These are phyloP conservation scores for Nakazawaea wickerhamii DNA, from an alignment of 805 yeast species.

Conservation along the genomic window DNA sequence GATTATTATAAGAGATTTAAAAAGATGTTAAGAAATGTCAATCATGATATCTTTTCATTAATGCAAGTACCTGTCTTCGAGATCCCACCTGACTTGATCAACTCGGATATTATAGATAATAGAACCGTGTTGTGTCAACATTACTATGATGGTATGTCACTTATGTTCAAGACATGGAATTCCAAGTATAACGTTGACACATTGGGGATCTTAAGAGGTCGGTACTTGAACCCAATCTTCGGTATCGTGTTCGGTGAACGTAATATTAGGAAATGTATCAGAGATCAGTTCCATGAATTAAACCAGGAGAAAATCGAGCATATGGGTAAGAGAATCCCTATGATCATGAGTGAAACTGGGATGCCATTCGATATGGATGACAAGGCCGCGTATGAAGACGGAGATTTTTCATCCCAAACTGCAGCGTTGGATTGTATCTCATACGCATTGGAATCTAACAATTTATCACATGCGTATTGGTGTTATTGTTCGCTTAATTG, in stretches of 20 bases:
- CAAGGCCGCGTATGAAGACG: conserved; percentile 60
- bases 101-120: conserved; percentile 46
- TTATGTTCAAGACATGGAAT: conserved; percentile 91
- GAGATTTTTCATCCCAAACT: conserved; percentile 69
- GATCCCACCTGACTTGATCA: conserved; percentile 62
- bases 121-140: conserved; percentile 80
- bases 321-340: conserved; percentile 63
- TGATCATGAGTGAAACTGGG: conserved; percentile 89
- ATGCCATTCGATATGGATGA: conserved; percentile 95
- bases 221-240: conserved; percentile 65
- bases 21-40: conserved; percentile 38
- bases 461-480: conserved; percentile 79
- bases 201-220: conserved; percentile 76
- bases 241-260: conserved; percentile 79
- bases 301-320: conserved; percentile 54
- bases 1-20: conserved; percentile 53
- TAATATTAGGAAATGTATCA: conserved; percentile 67
- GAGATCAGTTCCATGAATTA: conserved; percentile 63
- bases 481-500: conserved; percentile 68
- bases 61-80: conserved; percentile 81
- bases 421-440: conserved; percentile 80
- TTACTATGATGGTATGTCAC: conserved; percentile 90
- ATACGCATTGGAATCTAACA: conserved; percentile 70
- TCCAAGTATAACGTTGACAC: conserved; percentile 80
- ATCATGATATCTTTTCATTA: conserved; percentile 47